These are phyloP conservation scores for Herpotrichia juniperi DNA, from an alignment of 2,329 filamentous ascomycete species.

Conservation along the genomic window DNA sequence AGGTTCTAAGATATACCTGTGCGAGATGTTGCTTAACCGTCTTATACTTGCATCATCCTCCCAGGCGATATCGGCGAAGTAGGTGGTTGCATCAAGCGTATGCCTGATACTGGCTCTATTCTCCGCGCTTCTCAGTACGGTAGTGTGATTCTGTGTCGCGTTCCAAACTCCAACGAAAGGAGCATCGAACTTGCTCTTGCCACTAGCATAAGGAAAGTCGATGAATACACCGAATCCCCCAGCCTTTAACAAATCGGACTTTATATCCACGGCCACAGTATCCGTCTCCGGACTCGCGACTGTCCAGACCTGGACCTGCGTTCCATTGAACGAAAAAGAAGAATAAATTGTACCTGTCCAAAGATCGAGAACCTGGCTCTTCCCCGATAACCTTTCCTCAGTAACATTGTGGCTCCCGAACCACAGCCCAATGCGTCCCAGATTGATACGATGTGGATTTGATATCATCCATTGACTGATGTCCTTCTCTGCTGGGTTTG, in stretches of 20 bases:
- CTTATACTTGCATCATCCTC: conserved; percentile 36
- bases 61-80: conserved; percentile 51
- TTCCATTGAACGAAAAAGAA: conserved; percentile 51
- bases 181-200: conserved; percentile 59
- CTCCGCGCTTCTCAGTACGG: conserved; percentile 35
- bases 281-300: conserved; percentile 55
- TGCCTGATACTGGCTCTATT: conserved; percentile 51
- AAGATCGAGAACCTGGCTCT: conserved; percentile 55
- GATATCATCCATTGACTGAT: conserved; percentile 61
- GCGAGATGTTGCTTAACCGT: conserved; percentile 44
- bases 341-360: conserved; percentile 56
- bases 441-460: conserved; percentile 60
- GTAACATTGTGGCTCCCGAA: conserved; percentile 50
- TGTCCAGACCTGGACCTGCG: conserved; percentile 51
- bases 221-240: conserved; percentile 56
- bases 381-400: conserved; percentile 49
- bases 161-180: conserved; percentile 62
- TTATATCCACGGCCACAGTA: conserved; percentile 52
- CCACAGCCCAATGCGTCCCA: conserved; percentile 56
- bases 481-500: conserved; percentile 47
- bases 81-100: conserved; percentile 51
- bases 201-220: conserved; percentile 59
- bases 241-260: conserved; percentile 48
- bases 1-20: conserved; percentile 52
- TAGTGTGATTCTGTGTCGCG: conserved; percentile 53